Base-by-base conservation (phyloP, 2,329 filamentous ascomycete species). In the Diaporthe aspalathi region DNA sequence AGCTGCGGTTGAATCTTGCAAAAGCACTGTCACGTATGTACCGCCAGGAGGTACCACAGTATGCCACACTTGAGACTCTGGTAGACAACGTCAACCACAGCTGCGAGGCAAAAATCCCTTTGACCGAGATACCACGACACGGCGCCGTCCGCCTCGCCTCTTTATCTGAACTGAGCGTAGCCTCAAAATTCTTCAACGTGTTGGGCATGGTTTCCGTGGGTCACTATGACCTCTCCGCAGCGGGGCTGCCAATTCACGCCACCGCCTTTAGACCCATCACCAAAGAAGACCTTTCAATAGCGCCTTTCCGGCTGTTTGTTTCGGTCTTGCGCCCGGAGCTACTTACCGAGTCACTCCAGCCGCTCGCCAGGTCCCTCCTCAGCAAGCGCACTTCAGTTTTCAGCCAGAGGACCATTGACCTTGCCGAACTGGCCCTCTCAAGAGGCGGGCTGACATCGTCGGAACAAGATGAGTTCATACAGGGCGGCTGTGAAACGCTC, bases 71-170 rank as follows among this genome's bases (percentile, higher is more conserved):
- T 29, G 74, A 56, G 40, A 66, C 8, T 57, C 70, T 66, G 68
- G 76, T 50, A 53, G 63, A n/a, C 60, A 62, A 20, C 14, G 49
- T 71, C 54, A 65, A 71, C 40, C 5, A 27, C 22, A 50, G 43
- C 35, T 62, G 16, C 22, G 27, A 24, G 20, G 38, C 45, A 11
- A 50, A 17, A 2, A 57, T 69, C 9, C 24, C 70, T 12, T 38
- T 71, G 16, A 14, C 70, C 9, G 70, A 71, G 12, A n/a, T 71
- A 8, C 70, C 70, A 20, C 72, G 81, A 29, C 85, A 87, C 57
- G 86, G 85, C 2, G 86, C 86, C 2, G 86, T 88, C 49, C 80
- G 85, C 0, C 80, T 87, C 0, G 85, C 86, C 4, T 86, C 83
- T 0, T 63, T 80, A 0, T 68, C 81, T 12, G 86, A 88, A 72